These are phyloP conservation scores for Quercus phellos DNA, from an alignment of 331 rosid species.

Conservation along the genomic window DNA sequence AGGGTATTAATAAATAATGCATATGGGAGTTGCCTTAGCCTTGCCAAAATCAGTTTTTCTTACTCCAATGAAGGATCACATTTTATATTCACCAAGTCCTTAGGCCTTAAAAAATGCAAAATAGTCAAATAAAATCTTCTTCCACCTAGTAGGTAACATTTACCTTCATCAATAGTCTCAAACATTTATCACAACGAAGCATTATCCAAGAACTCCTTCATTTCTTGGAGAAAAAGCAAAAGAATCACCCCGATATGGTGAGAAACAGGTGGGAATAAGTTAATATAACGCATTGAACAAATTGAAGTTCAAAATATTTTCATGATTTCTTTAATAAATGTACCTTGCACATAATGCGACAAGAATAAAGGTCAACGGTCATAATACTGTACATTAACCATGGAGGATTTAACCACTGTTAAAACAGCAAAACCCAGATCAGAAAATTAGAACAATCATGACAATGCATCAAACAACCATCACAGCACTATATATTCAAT, in stretches of 20 bases:
- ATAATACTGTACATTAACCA: background rate
- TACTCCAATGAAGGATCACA: too few species aligned
- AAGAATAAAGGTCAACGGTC: background rate
- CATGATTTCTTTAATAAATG: background rate
- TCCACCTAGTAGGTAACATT: background rate
- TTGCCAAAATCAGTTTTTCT: background rate
- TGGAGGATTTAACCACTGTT: background rate
- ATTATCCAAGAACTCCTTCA: background rate
- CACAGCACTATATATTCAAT: constrained; percentile 19
- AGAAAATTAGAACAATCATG: background rate
- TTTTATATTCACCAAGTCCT: background rate
- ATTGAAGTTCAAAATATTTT: background rate
- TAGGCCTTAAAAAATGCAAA: background rate
- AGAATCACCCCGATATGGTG: background rate
- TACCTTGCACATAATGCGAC: background rate
- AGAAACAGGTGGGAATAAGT: background rate
- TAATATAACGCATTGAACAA: background rate
- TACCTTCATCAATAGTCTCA: background rate
- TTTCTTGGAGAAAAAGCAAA: background rate
- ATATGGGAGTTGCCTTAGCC: background rate
- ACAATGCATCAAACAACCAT: background rate
- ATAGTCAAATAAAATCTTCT: constrained; percentile 1
- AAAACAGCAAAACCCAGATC: background rate
- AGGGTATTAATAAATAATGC: background rate
- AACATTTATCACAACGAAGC: constrained; percentile 5